Evolutionary conservation across 2,329 filamentous ascomycete species (phyloP), one percentile per base, ranked within the genome.

Genomic region (Epichloe uncinata): DNA sequence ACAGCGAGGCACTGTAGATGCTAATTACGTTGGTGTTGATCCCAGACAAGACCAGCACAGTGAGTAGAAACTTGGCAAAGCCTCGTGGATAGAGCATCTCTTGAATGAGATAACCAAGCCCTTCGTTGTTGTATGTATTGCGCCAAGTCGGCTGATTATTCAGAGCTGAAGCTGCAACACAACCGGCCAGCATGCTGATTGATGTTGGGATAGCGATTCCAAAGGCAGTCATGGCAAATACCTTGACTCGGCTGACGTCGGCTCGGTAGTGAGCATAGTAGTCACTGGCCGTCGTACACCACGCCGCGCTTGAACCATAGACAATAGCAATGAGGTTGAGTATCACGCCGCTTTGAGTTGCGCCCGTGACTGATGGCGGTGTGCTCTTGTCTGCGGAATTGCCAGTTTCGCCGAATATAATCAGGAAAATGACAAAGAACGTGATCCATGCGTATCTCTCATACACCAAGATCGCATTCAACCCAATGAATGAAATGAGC

Each of bases 401-500:
- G 22, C 66, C 71, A 3, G 67, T 66, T 58, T 73, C 67, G 42
- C 69, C 71, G 50, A 71, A 72, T 56, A 76, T 69, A 57, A 75
- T 66, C 54, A 74, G 57, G 57, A 75, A 74, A 47, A 75, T 68
- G 48, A 69, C 60, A 48, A 73, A 68, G 53, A 73, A 68, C 36
- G 66, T 52, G 16, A 75, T 62, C 66, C 74, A 76, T 20, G 73
- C 70, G 56, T 71, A 74, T 46, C 70, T 66, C 57, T 77, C 73
- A 53, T 74, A 77, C 5, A 67, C 54, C 52, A 77, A 68, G 41
- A 78, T 66, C 18, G 68, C 65, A 54, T 66, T 67, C 55, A 75
- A 69, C 0, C 76, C 76, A 46, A 74, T 68, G 56, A 78, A 73
- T 1, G 73, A 74, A 20, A 79, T 68, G 45, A 74, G 50, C 41